phyloP scores from a whole-genome alignment of 176 grass and related monocot species.

The Hyparrhenia diplandra region DNA sequence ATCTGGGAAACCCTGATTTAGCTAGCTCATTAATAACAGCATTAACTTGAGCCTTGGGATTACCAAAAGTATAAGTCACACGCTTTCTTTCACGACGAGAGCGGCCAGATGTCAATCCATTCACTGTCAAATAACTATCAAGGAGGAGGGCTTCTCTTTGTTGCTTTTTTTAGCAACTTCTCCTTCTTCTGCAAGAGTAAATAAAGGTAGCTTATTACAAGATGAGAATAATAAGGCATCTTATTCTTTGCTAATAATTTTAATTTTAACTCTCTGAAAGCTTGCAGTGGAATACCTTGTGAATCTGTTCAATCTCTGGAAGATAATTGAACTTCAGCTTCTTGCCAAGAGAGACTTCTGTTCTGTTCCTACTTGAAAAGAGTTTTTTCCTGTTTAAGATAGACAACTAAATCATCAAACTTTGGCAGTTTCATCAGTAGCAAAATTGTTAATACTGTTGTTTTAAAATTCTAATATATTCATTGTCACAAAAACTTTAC shows the following conservation, averaged over 20 bases:
- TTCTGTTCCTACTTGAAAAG: constrained; percentile 86
- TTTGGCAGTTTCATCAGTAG: not conserved
- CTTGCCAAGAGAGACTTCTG: constrained; percentile 85
- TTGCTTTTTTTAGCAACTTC: constrained; percentile 83
- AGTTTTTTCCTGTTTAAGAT: constrained; percentile 82
- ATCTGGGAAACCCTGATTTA: not conserved
- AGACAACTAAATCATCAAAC: constrained; percentile 9
- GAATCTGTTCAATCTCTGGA: constrained; percentile 92
- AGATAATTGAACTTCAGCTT: constrained; percentile 89
- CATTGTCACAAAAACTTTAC: not conserved
- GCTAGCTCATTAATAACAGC: not conserved
- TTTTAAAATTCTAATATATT: not conserved
- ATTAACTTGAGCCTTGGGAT: constrained; percentile 1
- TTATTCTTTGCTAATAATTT: constrained; percentile 6
- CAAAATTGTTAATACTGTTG: not conserved
- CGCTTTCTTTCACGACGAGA: constrained; percentile 79
- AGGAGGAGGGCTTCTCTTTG: constrained; percentile 95
- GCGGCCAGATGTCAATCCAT: constrained; percentile 79
- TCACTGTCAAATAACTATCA: constrained; percentile 62
- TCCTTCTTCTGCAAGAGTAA: constrained; percentile 75
- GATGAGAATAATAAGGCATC: not conserved
- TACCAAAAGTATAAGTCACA: constrained; percentile 98
- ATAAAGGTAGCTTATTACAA: not conserved
- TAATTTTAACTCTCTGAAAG: constrained; percentile 32
- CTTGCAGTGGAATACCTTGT: constrained; percentile 61